Percentiles rank a stretch among this genome's conserved stretches.
Conservation (phyloP, 768 basidiomycete genomes). For the Podaxis sp. region DNA sequence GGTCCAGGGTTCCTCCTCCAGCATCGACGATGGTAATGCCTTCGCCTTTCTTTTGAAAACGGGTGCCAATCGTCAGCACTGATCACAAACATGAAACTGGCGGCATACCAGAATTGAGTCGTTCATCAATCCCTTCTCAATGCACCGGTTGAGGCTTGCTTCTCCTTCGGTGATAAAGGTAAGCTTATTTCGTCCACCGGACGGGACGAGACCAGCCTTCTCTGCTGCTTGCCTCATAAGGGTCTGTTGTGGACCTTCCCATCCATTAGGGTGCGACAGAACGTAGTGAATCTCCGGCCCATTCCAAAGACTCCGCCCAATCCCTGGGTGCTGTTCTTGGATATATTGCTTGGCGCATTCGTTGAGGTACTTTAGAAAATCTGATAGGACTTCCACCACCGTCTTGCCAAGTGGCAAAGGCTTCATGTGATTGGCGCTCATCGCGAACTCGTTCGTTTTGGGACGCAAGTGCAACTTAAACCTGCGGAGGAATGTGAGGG, state of each 20-base stretch:
- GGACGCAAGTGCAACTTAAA: conserved; percentile 34
- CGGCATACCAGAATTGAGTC: conserved; percentile 25
- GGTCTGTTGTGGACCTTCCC: conserved; percentile 52
- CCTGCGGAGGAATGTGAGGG: conserved; percentile 15
- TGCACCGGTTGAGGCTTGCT: conserved; percentile 51
- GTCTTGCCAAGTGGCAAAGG: conserved; percentile 37
- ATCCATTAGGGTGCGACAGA: conserved; percentile 57
- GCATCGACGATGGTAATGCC: conserved; percentile 53
- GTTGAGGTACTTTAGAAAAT: conserved; percentile 45
- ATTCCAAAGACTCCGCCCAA: conserved; percentile 38
- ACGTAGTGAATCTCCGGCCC: conserved; percentile 45
- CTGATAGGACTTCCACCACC: conserved; percentile 37
- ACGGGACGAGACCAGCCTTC: conserved; percentile 43
- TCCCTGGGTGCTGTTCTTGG: conserved; percentile 33
- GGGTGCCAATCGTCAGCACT: not conserved
- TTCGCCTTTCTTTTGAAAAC: conserved; percentile 25
- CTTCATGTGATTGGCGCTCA: conserved; percentile 17
- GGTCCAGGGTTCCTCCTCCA: conserved; percentile 56
- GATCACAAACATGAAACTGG: not conserved
- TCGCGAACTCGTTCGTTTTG: conserved; percentile 12
- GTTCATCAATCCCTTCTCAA: conserved; percentile 35
- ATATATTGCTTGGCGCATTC: conserved; percentile 41
- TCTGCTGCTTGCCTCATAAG: conserved; percentile 48
- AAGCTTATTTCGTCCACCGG: conserved; percentile 34
- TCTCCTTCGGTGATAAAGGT: conserved; percentile 58